These are phyloP conservation scores for Tricholoma furcatifolium DNA, from an alignment of 768 basidiomycete species.

Conservation along the genomic window DNA sequence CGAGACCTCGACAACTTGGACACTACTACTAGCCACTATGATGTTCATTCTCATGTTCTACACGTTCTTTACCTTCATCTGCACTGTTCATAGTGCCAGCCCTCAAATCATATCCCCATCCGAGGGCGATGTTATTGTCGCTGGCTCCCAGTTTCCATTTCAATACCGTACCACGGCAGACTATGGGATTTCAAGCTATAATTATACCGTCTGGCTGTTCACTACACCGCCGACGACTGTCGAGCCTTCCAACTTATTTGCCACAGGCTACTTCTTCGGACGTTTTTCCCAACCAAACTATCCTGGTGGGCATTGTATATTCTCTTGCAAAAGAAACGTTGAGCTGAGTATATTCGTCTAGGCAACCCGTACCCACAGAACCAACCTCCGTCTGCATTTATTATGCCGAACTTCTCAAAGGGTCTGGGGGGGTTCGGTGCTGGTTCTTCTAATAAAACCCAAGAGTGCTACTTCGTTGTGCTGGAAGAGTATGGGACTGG, in stretches of 20 bases:
- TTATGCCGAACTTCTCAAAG: conserved; percentile 46
- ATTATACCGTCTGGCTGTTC: conserved; percentile 40
- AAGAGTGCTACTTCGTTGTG: conserved; percentile 34
- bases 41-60: background rate
- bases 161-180: conserved; percentile 36
- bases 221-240: conserved; percentile 27
- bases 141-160: conserved; percentile 42
- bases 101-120: conserved; percentile 20
- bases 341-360: conserved; percentile 10
- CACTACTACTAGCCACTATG: background rate
- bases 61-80: background rate
- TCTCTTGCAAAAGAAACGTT: background rate
- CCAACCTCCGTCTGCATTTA: conserved; percentile 34
- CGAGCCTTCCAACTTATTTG: conserved; percentile 26
- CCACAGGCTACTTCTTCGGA: conserved; percentile 43
- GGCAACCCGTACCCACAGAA: conserved; percentile 40
- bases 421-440: conserved; percentile 37
- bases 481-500: conserved; percentile 44
- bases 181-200: conserved; percentile 41
- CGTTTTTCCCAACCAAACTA: conserved; percentile 41
- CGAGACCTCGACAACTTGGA: background rate
- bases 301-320: conserved; percentile 29
- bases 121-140: conserved; percentile 33
- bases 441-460: conserved; percentile 29
- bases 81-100: background rate